Base-by-base conservation (phyloP, 1,139 yeast species). In the Sugiyamaella castrensis region DNA sequence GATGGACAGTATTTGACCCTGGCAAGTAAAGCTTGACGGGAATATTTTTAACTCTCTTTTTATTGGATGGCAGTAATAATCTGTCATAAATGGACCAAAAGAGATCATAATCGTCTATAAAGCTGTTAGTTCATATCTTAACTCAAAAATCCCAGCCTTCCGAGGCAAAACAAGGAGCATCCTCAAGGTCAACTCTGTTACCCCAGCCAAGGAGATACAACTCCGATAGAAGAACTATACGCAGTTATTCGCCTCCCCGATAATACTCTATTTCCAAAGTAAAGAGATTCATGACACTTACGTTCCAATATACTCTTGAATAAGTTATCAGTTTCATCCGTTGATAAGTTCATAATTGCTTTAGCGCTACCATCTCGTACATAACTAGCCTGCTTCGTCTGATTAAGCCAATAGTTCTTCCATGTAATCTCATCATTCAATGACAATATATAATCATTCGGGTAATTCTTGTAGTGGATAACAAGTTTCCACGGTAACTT, bases 301-400 rank as follows among this genome's bases (percentile, higher is more conserved):
- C 62, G 62, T 13, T 50, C 37, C 13, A 62, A 53, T 0, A 83
- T 74, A 2, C 86, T 69, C 1, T 69, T 57, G 85, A 91, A 84
- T 38, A 87, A 69, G 1, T 63, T 63, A 26, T 71, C 67, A 0
- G 91, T 76, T 49, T 83, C 82, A 1, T 71, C 72, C 54, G 79
- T 82, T 11, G 92, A 80, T 51, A 91, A 67, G 32, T 76, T 74
- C 95, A 91, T 84, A 24, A 91, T 77, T 1, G 81, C 76, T 55
- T 84, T 87, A 8, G 95, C 76, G 26, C 80, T 77, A 0, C 95
- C 95, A 55, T 84, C 80, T 32, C 85, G 65, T 0, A 88, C 79
- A 61, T 75, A 87, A 59, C 87, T 80, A 2, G 89, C 77, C 61
- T 91, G 96, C 60, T 91, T 91, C 62, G 87, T 67, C 55, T 81